Base-by-base conservation (phyloP, 495 filamentous ascomycete genomes). In the Penicilliopsis zonata region DNA sequence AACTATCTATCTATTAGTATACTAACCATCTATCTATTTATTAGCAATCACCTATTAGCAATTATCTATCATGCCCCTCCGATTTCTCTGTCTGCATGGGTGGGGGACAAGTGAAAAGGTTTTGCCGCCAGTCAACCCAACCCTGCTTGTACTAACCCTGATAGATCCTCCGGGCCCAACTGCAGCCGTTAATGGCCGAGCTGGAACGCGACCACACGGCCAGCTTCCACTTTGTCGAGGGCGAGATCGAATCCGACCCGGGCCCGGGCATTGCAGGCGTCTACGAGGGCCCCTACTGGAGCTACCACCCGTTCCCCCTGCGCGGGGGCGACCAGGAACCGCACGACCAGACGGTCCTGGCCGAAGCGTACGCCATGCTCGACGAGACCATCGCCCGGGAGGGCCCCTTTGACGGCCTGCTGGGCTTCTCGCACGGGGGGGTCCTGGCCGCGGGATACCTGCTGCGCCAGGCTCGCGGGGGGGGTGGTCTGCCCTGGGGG, bases 361-460 rank as follows among this genome's bases (percentile, higher is more conserved):
- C 38, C 6, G 48, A 50, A 6, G 52, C 56, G 0, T 57, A 55
- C 22, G 35, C 47, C 15, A 32, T 38, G 17, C 41, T 61, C 5
- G 36, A 50, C 34, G 52, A 58, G 19, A 42, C 48, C 13, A 42
- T 59, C n/a, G 40, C 44, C 9, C 34, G 50, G 16, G 49, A 62
- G 15, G 53, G 53, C 7, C 57, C 57, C 9, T 61, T 61, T 22
- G 57, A 61, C 26, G 55, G 48, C 17, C 35, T 59, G 18, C 35
- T 61, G 18, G 57, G 55, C 9, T 59, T 59, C 33, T 61, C 57
- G 9, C 57, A 61, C 19, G 57, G 57, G 3, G 53, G 47, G 8
- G 53, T 52, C 9, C 34, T 61, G 21, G 50, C 53, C 2, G 44
- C 50, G 3, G 49, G 43, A 0, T 52, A 55, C 21, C 41, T 61